These are phyloP conservation scores for Dendrobium catenatum DNA, from an alignment of 106 monocot species.

Conservation along the genomic window DNA sequence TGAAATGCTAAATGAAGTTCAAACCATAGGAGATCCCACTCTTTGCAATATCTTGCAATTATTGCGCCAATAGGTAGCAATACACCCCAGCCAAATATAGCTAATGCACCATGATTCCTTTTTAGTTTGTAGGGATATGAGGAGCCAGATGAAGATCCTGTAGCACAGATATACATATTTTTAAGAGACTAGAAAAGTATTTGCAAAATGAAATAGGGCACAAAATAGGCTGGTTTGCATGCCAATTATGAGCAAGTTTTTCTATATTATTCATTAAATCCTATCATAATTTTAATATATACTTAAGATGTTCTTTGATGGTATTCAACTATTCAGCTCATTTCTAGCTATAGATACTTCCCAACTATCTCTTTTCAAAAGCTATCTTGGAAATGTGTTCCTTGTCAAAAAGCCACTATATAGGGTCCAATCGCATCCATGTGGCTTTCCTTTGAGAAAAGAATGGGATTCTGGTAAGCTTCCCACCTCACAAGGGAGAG, in stretches of 20 bases:
- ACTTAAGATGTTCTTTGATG: too few relatives aligned
- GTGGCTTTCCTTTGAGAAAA: too few relatives aligned
- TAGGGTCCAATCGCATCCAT: too few relatives aligned
- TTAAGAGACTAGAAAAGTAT: background rate
- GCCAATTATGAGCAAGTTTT: background rate
- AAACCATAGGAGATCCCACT: constrained; percentile 58
- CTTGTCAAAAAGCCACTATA: too few relatives aligned
- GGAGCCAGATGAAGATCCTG: constrained; percentile 31
- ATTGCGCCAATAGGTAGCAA: constrained; percentile 60
- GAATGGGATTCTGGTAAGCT: too few relatives aligned
- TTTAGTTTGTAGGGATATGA: constrained; percentile 53
- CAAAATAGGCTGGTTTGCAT: background rate
- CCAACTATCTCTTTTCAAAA: too few relatives aligned
- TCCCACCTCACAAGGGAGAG: too few relatives aligned
- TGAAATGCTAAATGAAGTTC: constrained; percentile 53
- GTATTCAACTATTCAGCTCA: too few relatives aligned
- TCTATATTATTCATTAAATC: too few relatives aligned
- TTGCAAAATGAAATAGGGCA: background rate
- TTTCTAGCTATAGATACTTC: too few relatives aligned
- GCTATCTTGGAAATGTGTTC: too few relatives aligned
- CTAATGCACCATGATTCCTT: constrained; percentile 55
- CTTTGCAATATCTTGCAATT: constrained; percentile 54
- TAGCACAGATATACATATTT: background rate
- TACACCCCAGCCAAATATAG: constrained; percentile 72
- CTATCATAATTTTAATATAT: too few relatives aligned